These are phyloP conservation scores for Wickerhamomyces chaumierensis DNA, from an alignment of 805 yeast genomes.

Conservation along the genomic window DNA sequence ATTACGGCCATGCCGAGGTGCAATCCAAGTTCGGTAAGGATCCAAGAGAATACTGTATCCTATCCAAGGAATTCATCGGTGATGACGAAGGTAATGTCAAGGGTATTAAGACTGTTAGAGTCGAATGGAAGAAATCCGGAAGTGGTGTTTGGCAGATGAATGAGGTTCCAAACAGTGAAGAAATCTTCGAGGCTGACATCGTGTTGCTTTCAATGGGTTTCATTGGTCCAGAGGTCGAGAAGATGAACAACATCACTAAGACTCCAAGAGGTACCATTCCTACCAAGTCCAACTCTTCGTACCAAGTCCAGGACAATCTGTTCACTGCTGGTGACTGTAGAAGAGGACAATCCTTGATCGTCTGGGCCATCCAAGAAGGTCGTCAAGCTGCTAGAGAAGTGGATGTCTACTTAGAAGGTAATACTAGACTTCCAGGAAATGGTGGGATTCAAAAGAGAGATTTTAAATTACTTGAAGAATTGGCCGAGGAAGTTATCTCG, in stretches of 20 bases:
- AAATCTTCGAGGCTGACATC: conserved; percentile 87
- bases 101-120: conserved; percentile 93
- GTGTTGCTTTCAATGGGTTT: conserved; percentile 95
- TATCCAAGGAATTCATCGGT: conserved; percentile 91
- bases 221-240: conserved; percentile 87
- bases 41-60: conserved; percentile 92
- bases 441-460: conserved; percentile 87
- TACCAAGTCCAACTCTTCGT: conserved; percentile 42
- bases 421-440: conserved; percentile 80
- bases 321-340: conserved; percentile 99
- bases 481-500: conserved; percentile 29
- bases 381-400: conserved; percentile 96
- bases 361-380: conserved; percentile 99
- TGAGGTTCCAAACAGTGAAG: conserved; percentile 91
- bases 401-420: conserved; percentile 68
- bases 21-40: conserved; percentile 91
- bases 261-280: conserved; percentile 78
- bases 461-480: conserved; percentile 63
- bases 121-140: conserved; percentile 94
- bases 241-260: conserved; percentile 44
- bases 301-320: conserved; percentile 61
- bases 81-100: conserved; percentile 91
- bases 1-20: conserved; percentile 95
- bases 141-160: conserved; percentile 99
- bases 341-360: conserved; percentile 95